These are phyloP conservation scores for Lagerstroemia speciosa DNA, from an alignment of 345 rosid genomes.

Conservation along the genomic window DNA sequence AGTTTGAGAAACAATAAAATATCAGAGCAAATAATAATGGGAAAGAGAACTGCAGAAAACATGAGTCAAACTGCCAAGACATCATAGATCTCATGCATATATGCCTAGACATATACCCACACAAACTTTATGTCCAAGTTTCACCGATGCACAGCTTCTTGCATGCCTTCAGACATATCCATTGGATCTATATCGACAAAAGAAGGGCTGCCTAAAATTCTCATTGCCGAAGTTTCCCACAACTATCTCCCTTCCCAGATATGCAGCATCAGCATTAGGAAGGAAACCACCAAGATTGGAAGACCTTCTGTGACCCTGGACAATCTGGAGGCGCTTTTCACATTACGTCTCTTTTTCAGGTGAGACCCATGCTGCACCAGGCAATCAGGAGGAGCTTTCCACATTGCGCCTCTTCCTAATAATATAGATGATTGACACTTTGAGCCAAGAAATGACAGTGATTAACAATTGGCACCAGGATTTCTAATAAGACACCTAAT, in stretches of 20 bases:
- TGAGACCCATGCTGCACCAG: neutral
- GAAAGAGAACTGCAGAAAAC: neutral
- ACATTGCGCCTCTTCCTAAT: too few species aligned
- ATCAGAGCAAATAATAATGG: neutral
- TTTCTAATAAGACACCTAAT: too few species aligned
- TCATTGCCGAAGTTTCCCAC: slow-evolving; percentile 32
- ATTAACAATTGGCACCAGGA: too few species aligned
- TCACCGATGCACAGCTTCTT: slow-evolving; percentile 93
- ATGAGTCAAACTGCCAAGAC: neutral
- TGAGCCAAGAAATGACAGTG: too few species aligned
- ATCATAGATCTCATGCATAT: neutral
- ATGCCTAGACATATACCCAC: slow-evolving; percentile 4
- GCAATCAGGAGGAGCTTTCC: neutral
- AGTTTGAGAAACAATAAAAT: slow-evolving; percentile 2
- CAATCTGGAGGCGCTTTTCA: neutral
- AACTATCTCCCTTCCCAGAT: slow-evolving; percentile 35
- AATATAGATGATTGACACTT: too few species aligned
- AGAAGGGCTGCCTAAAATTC: slow-evolving; percentile 29
- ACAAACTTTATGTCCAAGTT: slow-evolving; percentile 85
- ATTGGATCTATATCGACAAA: slow-evolving; percentile 57
- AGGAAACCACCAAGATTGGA: slow-evolving; percentile 73
- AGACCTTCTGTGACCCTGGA: slow-evolving; percentile 54
- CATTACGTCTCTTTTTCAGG: neutral
- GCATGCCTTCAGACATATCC: slow-evolving; percentile 99
- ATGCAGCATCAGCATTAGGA: too few species aligned